A percentile compares a stretch with the other conserved stretches of the same genome.
Evolutionary conservation across 106 monocot species (phyloP).

Genomic region (Dioscorea alata): DNA sequence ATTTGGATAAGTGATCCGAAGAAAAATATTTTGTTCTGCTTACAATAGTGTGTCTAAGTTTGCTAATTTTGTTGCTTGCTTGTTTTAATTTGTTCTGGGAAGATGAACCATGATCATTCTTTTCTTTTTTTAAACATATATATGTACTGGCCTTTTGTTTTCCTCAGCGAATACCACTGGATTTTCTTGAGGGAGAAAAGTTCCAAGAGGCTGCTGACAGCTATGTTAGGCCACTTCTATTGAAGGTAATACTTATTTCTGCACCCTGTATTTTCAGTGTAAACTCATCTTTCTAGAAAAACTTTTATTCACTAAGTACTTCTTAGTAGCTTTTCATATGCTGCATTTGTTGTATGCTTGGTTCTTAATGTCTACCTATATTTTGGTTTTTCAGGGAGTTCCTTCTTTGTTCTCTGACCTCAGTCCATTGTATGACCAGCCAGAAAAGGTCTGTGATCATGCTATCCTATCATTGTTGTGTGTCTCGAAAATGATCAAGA

Average conservation of each 20-base stretch:
- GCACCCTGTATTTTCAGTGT: background rate
- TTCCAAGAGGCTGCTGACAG: constrained; percentile 66
- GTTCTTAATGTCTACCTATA: background rate
- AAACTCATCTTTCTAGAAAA: background rate
- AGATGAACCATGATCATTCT: background rate
- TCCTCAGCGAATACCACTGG: constrained; percentile 85
- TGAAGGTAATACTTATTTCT: constrained; percentile 48
- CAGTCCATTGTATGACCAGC: constrained; percentile 75
- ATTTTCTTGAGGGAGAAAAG: constrained; percentile 85
- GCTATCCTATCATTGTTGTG: background rate
- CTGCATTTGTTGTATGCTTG: background rate
- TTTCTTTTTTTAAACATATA: background rate
- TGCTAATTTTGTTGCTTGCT: background rate
- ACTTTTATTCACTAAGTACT: background rate
- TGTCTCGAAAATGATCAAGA: background rate
- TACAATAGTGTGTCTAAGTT: too few relatives aligned
- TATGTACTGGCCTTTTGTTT: too few relatives aligned
- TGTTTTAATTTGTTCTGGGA: background rate
- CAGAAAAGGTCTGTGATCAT: constrained; percentile 55
- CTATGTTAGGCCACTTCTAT: constrained; percentile 82
- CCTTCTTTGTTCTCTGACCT: constrained; percentile 97
- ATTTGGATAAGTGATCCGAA: too few relatives aligned
- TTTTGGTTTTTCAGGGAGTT: constrained; percentile 53
- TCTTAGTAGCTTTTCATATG: background rate
- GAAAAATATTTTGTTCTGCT: too few relatives aligned